Conservation (phyloP, 208 protist species). For the Crithidia fasciculata region DNA sequence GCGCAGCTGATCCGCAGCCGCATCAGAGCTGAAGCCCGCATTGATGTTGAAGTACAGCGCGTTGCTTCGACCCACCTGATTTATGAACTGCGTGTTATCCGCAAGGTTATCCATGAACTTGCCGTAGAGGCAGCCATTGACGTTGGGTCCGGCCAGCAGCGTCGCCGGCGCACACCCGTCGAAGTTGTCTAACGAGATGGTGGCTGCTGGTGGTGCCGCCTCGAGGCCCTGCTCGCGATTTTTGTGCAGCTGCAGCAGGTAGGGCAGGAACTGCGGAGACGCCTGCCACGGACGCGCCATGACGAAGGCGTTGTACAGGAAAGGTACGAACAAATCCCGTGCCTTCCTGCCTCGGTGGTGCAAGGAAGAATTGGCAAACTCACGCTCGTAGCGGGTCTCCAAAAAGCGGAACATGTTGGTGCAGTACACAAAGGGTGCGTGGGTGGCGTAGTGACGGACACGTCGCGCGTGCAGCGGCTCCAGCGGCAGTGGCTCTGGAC, state of each 20-base stretch:
- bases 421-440: constrained; percentile 72
- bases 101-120: constrained; percentile 30
- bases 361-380: constrained; percentile 33
- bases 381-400: constrained; percentile 36
- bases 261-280: constrained; percentile 51
- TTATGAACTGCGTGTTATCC: constrained; percentile 9
- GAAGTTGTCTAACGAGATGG: constrained; percentile 54
- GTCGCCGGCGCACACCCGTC: constrained; percentile 50
- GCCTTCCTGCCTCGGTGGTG: constrained; percentile 26
- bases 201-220: neutral
- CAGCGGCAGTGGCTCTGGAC: neutral
- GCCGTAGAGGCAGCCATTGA: constrained; percentile 20
- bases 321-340: constrained; percentile 42
- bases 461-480: constrained; percentile 8
- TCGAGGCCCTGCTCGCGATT: neutral
- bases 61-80: neutral
- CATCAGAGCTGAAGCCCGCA: constrained; percentile 10
- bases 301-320: constrained; percentile 65
- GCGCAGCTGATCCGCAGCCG: constrained; percentile 19
- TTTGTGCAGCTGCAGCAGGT: constrained; percentile 28
- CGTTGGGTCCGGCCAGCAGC: constrained; percentile 10
- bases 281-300: constrained; percentile 64
- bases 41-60: constrained; percentile 53
- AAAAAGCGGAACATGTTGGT: constrained; percentile 54
- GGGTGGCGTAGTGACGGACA: constrained; percentile 44